Base-by-base conservation (phyloP, 306 rosid species). In the Fragaria vesca region DNA sequence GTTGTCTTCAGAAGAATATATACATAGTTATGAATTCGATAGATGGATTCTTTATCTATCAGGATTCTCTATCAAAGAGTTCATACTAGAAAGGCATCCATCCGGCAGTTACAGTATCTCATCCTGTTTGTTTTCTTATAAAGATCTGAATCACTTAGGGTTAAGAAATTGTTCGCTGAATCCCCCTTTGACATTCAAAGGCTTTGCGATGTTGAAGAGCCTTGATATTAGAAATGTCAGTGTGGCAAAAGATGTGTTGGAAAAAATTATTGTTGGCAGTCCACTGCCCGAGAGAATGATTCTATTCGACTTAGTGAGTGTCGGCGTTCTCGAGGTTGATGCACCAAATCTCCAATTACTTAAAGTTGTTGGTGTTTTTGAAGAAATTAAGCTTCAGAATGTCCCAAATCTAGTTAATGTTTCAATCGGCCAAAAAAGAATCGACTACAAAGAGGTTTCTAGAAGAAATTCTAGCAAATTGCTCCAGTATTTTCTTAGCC, bases 171-270 rank as follows among this genome's bases (percentile, higher is more conserved):
- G 93, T 66, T 79, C 74, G 79, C 86, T 89, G 54, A 89, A 79
- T 61, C 89, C 93, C 54, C 93, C 93, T 4, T 79, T 76, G 46
- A 76, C 32, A 17, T 83, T 87, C 82, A 30, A 60, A 78, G 89
- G 89, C 71, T 87, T 89, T 62, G 73, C 52, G 78, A 86, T 76
- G 73, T 86, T 89, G 81, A 89, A 83, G 81, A 86, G 87, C 79
- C 90, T 86, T 89, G 86, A 85, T 85, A 78, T 89, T 82, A 90
- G 81, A 76, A 83, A 83, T 71, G 87, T 89, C 70, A 85, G 82
- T 67, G 40, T 89, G 79, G 72, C 83, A 61, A 86, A 85, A 75
- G 87, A 74, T 85, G 85, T 42, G 74, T 81, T 86, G 30, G 85
- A 85, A 63, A 81, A 77, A 17, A 61, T 86, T 65, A 83, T 89